Conservation (phyloP, 2,329 filamentous ascomycete genomes). For the Cordyceps farinosa region DNA sequence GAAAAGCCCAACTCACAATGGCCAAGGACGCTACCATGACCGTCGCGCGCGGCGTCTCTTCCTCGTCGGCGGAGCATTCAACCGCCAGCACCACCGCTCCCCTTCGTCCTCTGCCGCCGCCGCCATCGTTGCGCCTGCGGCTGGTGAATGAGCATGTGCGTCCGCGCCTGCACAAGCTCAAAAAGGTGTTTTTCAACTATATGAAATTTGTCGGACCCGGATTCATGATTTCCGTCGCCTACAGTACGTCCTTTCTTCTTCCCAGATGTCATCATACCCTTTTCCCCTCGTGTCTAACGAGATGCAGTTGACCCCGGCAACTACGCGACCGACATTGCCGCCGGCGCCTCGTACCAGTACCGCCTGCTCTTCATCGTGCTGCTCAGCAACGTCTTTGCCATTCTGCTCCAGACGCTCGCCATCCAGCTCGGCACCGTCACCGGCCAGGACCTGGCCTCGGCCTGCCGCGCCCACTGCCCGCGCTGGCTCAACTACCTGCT, state of each 20-base stretch:
- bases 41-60: background rate
- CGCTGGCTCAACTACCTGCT: constrained; percentile 61
- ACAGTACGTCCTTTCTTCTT: constrained; percentile 40
- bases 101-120: background rate
- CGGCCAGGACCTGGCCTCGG: constrained; percentile 63
- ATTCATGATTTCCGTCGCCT: constrained; percentile 60
- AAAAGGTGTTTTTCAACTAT: constrained; percentile 11
- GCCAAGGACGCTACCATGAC: constrained; percentile 2
- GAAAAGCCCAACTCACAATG: background rate
- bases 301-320: constrained; percentile 55
- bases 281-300: background rate
- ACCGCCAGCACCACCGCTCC: background rate
- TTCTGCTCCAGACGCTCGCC: constrained; percentile 64
- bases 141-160: constrained; percentile 1
- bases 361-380: constrained; percentile 65
- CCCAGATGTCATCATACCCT: background rate
- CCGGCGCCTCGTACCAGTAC: constrained; percentile 63
- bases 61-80: background rate
- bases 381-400: constrained; percentile 67
- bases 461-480: constrained; percentile 62
- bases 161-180: constrained; percentile 2
- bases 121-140: background rate
- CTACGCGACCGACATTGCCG: constrained; percentile 67
- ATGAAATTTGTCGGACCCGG: constrained; percentile 57
- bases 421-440: constrained; percentile 68